Conservation (phyloP, 2,329 filamentous ascomycete genomes). For the Clathrospora elynae region DNA sequence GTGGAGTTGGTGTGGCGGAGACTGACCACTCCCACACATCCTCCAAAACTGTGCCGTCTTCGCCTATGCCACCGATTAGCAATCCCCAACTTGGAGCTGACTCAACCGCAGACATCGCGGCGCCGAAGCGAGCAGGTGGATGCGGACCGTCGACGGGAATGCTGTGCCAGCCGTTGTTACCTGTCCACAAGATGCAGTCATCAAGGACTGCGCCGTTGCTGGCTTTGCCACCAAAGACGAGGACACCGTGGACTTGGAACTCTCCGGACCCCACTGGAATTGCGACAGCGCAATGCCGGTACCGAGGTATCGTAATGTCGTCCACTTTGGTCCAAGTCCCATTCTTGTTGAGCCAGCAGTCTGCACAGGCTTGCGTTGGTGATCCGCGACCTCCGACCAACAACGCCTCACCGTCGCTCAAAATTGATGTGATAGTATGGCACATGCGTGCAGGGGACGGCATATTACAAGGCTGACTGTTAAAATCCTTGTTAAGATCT, state of each 20-base stretch:
- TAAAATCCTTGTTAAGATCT: conserved; percentile 27
- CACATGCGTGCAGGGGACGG: conserved; percentile 62
- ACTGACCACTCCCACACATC: conserved; percentile 69
- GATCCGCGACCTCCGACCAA: conserved; percentile 80
- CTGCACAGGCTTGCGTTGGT: conserved; percentile 68
- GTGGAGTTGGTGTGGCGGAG: conserved; percentile 38
- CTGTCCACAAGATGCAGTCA: conserved; percentile 54
- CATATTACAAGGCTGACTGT: conserved; percentile 40
- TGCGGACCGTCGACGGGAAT: conserved; percentile 45
- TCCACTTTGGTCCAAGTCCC: conserved; percentile 67
- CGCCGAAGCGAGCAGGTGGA: conserved; percentile 62
- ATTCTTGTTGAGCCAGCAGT: conserved; percentile 75
- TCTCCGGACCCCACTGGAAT: conserved; percentile 50
- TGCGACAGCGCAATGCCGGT: conserved; percentile 70
- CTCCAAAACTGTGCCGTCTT: conserved; percentile 65
- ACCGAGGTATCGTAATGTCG: conserved; percentile 72
- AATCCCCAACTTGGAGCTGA: conserved; percentile 61
- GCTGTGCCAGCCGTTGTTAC: conserved; percentile 58
- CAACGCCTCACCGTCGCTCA: conserved; percentile 61
- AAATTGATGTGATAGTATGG: conserved; percentile 75
- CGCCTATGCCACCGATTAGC: conserved; percentile 72
- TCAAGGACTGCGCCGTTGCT: conserved; percentile 50
- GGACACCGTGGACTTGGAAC: conserved; percentile 50
- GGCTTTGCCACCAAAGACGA: conserved; percentile 55
- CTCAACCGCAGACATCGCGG: conserved; percentile 56